These are phyloP conservation scores for Teunomyces stri DNA, from an alignment of 805 yeast species.

Conservation along the genomic window DNA sequence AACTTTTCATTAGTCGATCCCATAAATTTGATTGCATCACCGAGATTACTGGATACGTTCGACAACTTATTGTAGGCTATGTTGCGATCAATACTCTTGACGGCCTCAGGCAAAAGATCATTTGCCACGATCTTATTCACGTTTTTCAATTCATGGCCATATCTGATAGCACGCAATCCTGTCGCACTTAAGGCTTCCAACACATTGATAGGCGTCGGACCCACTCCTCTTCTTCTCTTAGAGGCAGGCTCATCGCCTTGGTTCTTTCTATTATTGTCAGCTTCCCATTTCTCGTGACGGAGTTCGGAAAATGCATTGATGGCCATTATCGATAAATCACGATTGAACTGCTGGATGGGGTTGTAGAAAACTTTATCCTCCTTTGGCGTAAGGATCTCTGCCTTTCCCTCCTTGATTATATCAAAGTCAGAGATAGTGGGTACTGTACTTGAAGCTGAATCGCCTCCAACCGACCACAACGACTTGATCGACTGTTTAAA, in stretches of 20 bases:
- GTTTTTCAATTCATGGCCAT: slow-evolving; percentile 85
- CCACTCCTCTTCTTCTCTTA: slow-evolving; percentile 14
- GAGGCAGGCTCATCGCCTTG: slow-evolving; percentile 5
- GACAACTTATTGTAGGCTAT: slow-evolving; percentile 63
- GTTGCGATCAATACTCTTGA: slow-evolving; percentile 70
- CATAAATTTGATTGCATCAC: slow-evolving; percentile 92
- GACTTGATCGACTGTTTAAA: slow-evolving; percentile 3
- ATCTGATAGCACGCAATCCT: slow-evolving; percentile 90
- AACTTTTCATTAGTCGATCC: slow-evolving; percentile 48
- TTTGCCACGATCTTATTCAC: slow-evolving; percentile 79
- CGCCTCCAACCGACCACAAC: not conserved
- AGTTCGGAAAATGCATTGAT: slow-evolving; percentile 83
- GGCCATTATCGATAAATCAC: slow-evolving; percentile 83
- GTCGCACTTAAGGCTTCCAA: slow-evolving; percentile 94
- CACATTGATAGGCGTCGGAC: slow-evolving; percentile 46
- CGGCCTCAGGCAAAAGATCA: slow-evolving; percentile 85
- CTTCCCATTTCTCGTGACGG: slow-evolving; percentile 39
- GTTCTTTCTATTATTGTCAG: slow-evolving; percentile 15
- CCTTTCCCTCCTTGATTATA: slow-evolving; percentile 70
- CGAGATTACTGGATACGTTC: slow-evolving; percentile 65
- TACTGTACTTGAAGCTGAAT: slow-evolving; percentile 3
- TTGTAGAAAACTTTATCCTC: slow-evolving; percentile 87
- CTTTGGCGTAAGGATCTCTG: slow-evolving; percentile 77
- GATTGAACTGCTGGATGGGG: slow-evolving; percentile 93
- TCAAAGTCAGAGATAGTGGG: slow-evolving; percentile 18